These are phyloP conservation scores for Balakata baccata DNA, from an alignment of 345 rosid species.

Conservation along the genomic window DNA sequence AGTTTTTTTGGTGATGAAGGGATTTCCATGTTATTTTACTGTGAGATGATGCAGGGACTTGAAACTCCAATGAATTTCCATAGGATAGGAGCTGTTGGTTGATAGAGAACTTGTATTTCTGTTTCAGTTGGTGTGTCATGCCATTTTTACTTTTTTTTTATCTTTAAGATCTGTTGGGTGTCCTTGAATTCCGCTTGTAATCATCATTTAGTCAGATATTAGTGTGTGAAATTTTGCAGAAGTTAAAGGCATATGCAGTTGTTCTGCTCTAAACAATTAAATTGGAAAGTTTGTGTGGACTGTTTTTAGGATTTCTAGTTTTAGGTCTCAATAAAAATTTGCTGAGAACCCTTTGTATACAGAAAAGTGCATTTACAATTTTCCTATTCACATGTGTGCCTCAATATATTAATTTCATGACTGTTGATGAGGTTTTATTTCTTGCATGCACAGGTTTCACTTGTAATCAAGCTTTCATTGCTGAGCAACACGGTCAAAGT, in stretches of 20 bases:
- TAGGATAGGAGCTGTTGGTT: neutral
- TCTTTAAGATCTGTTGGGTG: conserved; percentile 4
- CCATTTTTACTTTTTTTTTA: conserved; percentile 1
- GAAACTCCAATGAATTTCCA: neutral
- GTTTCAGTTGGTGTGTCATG: neutral
- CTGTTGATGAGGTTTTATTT: conserved; percentile 7
- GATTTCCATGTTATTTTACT: neutral
- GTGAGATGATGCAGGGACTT: neutral
- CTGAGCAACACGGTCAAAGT: conserved; percentile 31
- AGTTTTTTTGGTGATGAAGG: neutral
- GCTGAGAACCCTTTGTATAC: neutral
- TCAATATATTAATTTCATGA: neutral
- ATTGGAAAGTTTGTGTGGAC: neutral
- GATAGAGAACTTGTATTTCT: neutral
- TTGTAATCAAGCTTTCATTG: conserved; percentile 32
- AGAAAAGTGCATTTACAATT: neutral
- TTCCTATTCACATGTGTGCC: neutral
- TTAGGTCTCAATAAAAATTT: neutral
- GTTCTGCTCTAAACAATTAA: neutral
- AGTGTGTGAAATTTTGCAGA: neutral
- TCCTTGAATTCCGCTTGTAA: neutral
- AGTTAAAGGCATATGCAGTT: neutral
- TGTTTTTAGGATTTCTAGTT: neutral
- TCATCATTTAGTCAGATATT: neutral
- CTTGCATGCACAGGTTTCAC: conserved; percentile 42